Conservation (phyloP, 495 filamentous ascomycete species). For the Penicillium pancosmium region DNA sequence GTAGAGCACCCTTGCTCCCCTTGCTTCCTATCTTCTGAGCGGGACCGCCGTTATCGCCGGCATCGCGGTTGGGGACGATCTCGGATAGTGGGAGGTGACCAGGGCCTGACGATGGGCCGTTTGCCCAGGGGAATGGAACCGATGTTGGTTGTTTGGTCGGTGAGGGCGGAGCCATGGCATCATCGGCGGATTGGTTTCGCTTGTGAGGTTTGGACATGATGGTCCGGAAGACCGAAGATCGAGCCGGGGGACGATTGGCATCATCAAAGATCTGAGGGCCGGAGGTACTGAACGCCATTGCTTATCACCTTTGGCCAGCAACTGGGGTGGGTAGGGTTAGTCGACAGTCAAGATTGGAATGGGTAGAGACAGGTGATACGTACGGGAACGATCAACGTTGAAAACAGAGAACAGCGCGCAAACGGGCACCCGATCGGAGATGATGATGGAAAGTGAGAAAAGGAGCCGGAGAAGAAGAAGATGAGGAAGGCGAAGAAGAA, state of each 20-base stretch:
- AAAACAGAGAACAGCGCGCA: conserved; percentile 17
- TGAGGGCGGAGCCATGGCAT: conserved; percentile 26
- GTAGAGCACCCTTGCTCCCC: conserved; percentile 38
- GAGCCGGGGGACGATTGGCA: conserved; percentile 38
- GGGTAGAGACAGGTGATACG: conserved; percentile 23
- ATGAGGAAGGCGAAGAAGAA: neutral
- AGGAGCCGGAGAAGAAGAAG: neutral
- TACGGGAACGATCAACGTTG: conserved; percentile 28
- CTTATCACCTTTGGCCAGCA: conserved; percentile 40
- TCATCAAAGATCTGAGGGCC: conserved; percentile 51
- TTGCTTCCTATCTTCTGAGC: conserved; percentile 28
- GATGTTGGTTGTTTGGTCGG: conserved; percentile 23
- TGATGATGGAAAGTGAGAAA: neutral
- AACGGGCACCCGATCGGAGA: neutral
- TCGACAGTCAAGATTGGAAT: conserved; percentile 1
- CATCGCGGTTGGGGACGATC: conserved; percentile 44
- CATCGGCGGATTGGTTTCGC: conserved; percentile 45
- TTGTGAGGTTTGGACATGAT: conserved; percentile 48
- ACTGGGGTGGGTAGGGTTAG: conserved; percentile 22
- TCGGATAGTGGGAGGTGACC: conserved; percentile 42
- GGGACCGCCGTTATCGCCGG: conserved; percentile 26
- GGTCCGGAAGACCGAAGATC: conserved; percentile 47
- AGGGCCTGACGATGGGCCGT: conserved; percentile 21
- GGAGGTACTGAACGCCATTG: conserved; percentile 41
- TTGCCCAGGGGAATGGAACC: conserved; percentile 30